Evolutionary conservation across 140 eudicot genomes (phyloP), one percentile per base, ranked within the genome.

Genomic region (Ambrosia hybrid): DNA sequence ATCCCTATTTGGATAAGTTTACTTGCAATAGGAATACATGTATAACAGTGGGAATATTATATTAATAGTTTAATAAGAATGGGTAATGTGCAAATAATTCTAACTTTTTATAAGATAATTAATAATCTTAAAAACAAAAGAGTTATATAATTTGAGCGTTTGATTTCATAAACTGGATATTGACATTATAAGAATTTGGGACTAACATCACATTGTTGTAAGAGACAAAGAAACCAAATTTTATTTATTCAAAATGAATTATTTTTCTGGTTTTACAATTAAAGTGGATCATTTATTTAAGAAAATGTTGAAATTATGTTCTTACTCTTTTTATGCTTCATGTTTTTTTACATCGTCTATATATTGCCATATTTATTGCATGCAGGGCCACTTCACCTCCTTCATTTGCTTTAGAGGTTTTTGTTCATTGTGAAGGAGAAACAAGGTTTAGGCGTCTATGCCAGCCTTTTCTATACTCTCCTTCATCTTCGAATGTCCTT

Each of bases 391-490:
- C 99, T 43, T 94, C 95, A 64, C 99, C 99, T 62, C 96, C 97
- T 73, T 94, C 99, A 71, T 94, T 94, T 86, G 99, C 99, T 68
- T 70, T 94, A 88, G 99, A 94, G 81, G 91, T 88, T 76, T 94
- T 94, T 73, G 85, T 94, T 59, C 97, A 88, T 51, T 90, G 96
- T 78, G 97, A 94, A 86, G 99, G 99, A 60, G 99, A 94, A 81
- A 72, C 97, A 45, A 84, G 95, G 73, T 94, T 90, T 81, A 84
- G 97, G 88, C 93, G 99, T 68, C 75, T 94, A 57, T 90, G 99
- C 66, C 90, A 90, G 75, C 97, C 99, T 74, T 94, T 85, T 77
- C 79, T 94, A 68, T 94, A 94, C 82, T 94, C 99, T 21, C 99
- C 88, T 68, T 90, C 96, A 60, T 90, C 99, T 66, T 94, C 99